A percentile compares a stretch with the other conserved stretches of the same genome.
phyloP scores from a whole-genome alignment of 371 early-diverging fungal genomes.

The Neoconidiobolus thromboides region DNA sequence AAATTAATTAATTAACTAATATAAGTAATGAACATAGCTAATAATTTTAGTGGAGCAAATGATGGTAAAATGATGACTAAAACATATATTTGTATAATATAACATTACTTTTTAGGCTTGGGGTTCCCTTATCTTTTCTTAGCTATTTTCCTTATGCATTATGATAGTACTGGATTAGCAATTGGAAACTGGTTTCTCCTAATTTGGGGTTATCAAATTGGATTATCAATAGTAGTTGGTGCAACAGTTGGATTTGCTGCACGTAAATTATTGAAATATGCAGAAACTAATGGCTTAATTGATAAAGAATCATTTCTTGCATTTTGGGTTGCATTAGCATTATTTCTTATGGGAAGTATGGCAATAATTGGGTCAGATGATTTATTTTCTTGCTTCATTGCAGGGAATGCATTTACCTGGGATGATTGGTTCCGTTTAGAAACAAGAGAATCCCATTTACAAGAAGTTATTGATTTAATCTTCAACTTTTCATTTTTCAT shows the following conservation, averaged over 20 bases:
- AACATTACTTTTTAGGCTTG: conserved; percentile 19
- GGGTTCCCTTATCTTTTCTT: conserved; percentile 74
- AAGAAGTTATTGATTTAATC: conserved; percentile 79
- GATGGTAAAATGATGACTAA: conserved; percentile 24
- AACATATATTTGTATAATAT: background rate
- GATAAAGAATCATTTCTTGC: conserved; percentile 78
- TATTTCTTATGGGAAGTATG: conserved; percentile 58
- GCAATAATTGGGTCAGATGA: conserved; percentile 66
- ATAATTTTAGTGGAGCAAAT: conserved; percentile 37
- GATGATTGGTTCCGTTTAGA: conserved; percentile 78
- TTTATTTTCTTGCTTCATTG: conserved; percentile 76
- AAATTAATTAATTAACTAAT: background rate
- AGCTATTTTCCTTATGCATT: conserved; percentile 38
- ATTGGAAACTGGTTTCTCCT: conserved; percentile 49
- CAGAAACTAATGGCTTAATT: conserved; percentile 46
- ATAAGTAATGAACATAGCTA: background rate
- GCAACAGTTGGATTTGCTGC: conserved; percentile 47
- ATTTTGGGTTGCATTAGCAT: conserved; percentile 63
- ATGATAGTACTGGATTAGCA: conserved; percentile 33
- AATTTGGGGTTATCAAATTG: conserved; percentile 51
- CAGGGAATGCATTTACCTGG: conserved; percentile 77
- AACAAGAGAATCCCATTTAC: conserved; percentile 68
- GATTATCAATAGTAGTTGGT: conserved; percentile 56
- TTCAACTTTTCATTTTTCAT: conserved; percentile 81
- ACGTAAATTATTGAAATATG: conserved; percentile 41